A percentile compares a stretch with the other conserved stretches of the same genome.
These are phyloP conservation scores for Didymella pomorum DNA, from an alignment of 2,329 filamentous ascomycete species.

Conservation along the genomic window DNA sequence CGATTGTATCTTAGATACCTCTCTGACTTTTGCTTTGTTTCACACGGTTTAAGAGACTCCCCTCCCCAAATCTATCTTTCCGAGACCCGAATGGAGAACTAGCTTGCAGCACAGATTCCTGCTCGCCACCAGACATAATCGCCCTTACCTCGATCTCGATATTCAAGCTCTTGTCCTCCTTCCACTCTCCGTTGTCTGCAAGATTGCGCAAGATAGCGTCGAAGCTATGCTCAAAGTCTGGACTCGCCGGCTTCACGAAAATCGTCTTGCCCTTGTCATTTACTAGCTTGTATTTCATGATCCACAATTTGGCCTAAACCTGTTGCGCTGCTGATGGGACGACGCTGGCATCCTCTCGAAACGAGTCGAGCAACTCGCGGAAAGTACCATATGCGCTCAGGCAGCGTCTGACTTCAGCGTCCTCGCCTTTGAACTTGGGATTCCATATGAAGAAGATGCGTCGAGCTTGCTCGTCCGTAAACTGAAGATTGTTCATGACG, in stretches of 20 bases:
- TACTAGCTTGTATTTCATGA: background rate
- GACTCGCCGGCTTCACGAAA: background rate
- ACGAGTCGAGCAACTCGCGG: background rate
- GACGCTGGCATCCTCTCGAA: background rate
- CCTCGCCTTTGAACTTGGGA: background rate
- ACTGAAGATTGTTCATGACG: background rate
- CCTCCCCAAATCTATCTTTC: too few species aligned
- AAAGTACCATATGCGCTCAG: background rate
- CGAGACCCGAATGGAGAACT: background rate
- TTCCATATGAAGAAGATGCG: slow-evolving; percentile 6
- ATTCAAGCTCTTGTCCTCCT: background rate
- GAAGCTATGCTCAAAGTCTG: background rate
- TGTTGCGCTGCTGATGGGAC: slow-evolving; percentile 1
- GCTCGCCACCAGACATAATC: background rate
- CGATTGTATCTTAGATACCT: too few species aligned
- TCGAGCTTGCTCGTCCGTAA: background rate
- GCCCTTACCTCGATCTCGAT: slow-evolving; percentile 4
- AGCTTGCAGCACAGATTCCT: background rate
- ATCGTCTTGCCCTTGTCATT: background rate
- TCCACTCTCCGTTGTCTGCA: background rate
- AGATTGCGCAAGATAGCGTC: background rate
- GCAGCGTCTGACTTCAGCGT: background rate
- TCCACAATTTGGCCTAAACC: background rate
- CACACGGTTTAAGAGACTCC: too few species aligned
- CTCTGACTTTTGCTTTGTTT: too few species aligned